These are phyloP conservation scores for Claviceps sp. DNA, from an alignment of 2,329 filamentous ascomycete genomes.

Conservation along the genomic window DNA sequence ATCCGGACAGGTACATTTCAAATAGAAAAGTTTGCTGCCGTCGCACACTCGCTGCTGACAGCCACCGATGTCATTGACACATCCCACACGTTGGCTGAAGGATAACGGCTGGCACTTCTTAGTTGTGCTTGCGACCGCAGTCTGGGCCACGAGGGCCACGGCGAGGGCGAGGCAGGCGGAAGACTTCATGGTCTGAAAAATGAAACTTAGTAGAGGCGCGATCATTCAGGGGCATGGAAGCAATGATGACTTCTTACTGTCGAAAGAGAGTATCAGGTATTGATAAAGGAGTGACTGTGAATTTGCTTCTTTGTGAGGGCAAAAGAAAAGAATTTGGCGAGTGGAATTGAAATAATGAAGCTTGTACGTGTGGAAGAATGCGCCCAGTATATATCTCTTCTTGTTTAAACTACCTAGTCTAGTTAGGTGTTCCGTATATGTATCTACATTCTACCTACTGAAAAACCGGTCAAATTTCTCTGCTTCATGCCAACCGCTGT, in stretches of 20 bases:
- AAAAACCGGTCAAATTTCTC: too few species aligned
- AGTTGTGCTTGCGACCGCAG: not conserved
- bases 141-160: not conserved
- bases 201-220: not conserved
- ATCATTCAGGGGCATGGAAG: not conserved
- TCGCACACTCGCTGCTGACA: not conserved
- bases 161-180: not conserved
- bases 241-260: not conserved
- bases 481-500: too few species aligned
- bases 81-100: not conserved
- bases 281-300: too few species aligned
- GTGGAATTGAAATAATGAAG: too few species aligned
- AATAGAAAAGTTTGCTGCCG: not conserved
- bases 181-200: not conserved
- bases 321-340: too few species aligned
- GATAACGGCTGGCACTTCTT: not conserved
- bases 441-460: too few species aligned
- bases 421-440: too few species aligned
- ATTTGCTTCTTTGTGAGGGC: too few species aligned
- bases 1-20: not conserved
- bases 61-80: not conserved
- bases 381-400: too few species aligned
- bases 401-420: too few species aligned
- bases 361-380: too few species aligned
- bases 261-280: too few species aligned